Conservation (phyloP, 2,329 filamentous ascomycete genomes). For the Beauveria sp. region DNA sequence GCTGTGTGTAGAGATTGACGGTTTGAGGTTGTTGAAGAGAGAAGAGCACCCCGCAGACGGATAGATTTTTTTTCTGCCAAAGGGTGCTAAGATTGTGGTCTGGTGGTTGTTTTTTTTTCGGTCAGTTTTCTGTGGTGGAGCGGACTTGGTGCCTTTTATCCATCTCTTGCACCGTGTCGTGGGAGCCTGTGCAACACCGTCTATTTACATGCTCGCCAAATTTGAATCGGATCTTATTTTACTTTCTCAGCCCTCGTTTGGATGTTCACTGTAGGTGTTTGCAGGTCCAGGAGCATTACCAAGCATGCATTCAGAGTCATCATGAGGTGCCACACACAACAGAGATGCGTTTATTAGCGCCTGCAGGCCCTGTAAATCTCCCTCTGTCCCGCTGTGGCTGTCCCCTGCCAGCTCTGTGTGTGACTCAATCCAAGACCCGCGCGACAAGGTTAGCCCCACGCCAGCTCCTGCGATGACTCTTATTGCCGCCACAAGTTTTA, state of each 20-base stretch:
- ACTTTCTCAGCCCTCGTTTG: not conserved
- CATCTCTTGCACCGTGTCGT: not conserved
- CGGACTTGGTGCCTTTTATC: not conserved
- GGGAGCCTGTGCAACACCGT: not conserved
- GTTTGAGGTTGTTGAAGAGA: slow-evolving; percentile 9
- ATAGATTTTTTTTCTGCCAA: slow-evolving; percentile 9
- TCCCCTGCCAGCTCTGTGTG: not conserved
- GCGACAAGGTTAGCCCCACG: not conserved
- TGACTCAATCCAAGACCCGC: slow-evolving; percentile 9
- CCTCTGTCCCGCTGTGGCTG: not conserved
- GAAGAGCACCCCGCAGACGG: slow-evolving; percentile 2
- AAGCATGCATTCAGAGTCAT: slow-evolving; percentile 1
- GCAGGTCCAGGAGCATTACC: not conserved
- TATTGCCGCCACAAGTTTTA: not conserved
- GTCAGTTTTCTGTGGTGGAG: not conserved
- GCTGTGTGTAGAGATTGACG: not conserved
- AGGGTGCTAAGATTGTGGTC: not conserved
- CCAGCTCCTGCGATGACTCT: slow-evolving; percentile 3
- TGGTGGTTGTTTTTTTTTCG: slow-evolving; percentile 2
- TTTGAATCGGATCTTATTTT: not conserved
- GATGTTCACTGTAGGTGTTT: not conserved
- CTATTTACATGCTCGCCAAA: not conserved
- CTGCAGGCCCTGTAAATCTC: not conserved
- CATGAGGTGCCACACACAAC: not conserved
- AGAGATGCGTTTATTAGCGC: not conserved